Conservation (phyloP, 495 filamentous ascomycete genomes). For the Usnea hakonensis region DNA sequence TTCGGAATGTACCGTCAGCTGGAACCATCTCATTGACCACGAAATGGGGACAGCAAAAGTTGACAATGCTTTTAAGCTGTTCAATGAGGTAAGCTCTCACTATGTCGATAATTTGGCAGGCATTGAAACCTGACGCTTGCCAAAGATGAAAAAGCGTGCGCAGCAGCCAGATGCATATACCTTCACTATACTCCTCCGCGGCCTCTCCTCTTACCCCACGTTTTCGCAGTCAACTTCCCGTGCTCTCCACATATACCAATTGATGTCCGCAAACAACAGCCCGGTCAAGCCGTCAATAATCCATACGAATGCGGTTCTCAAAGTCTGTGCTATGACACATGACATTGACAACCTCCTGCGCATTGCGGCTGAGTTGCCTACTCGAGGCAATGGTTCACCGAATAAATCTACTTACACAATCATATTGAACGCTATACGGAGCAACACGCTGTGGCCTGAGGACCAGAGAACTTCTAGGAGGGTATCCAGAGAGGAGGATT, state of each 20-base stretch:
- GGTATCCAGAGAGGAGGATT: background rate
- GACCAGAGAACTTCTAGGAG: too few species aligned
- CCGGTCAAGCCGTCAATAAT: conserved; percentile 58
- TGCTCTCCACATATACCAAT: conserved; percentile 63
- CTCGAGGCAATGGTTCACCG: conserved; percentile 51
- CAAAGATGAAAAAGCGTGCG: conserved; percentile 87
- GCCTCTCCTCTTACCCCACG: conserved; percentile 51
- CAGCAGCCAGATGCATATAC: conserved; percentile 67
- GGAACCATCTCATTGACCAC: conserved; percentile 80
- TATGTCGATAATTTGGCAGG: background rate
- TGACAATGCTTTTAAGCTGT: conserved; percentile 61
- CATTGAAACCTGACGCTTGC: background rate
- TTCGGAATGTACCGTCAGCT: conserved; percentile 59
- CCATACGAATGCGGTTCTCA: conserved; percentile 79
- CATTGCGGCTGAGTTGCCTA: conserved; percentile 57
- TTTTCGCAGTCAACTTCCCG: conserved; percentile 47
- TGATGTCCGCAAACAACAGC: conserved; percentile 52
- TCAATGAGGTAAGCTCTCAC: conserved; percentile 61
- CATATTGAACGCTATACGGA: conserved; percentile 63
- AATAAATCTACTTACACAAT: conserved; percentile 68
- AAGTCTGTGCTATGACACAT: conserved; percentile 60
- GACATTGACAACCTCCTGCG: conserved; percentile 71
- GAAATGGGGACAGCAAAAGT: conserved; percentile 52
- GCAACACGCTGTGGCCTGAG: conserved; percentile 31
- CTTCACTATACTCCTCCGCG: conserved; percentile 75